Percentiles rank a stretch among this genome's conserved stretches.
phyloP scores from a whole-genome alignment of 2,329 filamentous ascomycete species.

The Fusarium acutatum region DNA sequence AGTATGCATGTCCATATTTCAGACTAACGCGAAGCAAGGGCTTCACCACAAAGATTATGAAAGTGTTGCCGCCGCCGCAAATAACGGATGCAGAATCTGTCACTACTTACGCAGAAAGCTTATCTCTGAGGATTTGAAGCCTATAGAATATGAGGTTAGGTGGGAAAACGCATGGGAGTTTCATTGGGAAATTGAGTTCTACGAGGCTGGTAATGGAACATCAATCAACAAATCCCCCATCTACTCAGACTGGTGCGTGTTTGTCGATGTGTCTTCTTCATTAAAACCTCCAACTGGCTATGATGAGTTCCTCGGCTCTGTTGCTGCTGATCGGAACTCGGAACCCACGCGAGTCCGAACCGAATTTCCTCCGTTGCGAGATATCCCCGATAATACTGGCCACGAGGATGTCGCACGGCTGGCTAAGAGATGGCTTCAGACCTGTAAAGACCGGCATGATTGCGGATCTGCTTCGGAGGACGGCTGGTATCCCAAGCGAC shows the following conservation, averaged over 20 bases:
- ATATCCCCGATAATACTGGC: background rate
- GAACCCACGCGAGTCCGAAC: background rate
- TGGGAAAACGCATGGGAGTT: background rate
- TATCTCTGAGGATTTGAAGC: background rate
- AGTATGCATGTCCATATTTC: background rate
- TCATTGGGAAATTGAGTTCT: background rate
- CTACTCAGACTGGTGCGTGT: background rate
- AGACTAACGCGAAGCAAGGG: background rate
- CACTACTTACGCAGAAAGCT: background rate
- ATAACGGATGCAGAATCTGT: background rate
- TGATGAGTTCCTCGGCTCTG: accelerated
- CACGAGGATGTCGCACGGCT: background rate
- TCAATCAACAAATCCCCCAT: background rate
- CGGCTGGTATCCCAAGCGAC: background rate
- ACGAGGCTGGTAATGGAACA: background rate
- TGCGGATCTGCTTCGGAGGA: background rate
- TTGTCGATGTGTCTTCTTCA: background rate
- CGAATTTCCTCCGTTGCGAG: background rate
- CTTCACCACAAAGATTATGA: background rate
- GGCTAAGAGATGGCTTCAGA: background rate
- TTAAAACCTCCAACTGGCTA: background rate
- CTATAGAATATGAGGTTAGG: background rate
- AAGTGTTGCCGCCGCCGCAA: background rate
- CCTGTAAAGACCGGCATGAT: background rate
- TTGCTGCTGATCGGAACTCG: background rate